Base-by-base conservation (phyloP, 371 early-diverging fungal species). In the Syncephalastrum contaminatum region DNA sequence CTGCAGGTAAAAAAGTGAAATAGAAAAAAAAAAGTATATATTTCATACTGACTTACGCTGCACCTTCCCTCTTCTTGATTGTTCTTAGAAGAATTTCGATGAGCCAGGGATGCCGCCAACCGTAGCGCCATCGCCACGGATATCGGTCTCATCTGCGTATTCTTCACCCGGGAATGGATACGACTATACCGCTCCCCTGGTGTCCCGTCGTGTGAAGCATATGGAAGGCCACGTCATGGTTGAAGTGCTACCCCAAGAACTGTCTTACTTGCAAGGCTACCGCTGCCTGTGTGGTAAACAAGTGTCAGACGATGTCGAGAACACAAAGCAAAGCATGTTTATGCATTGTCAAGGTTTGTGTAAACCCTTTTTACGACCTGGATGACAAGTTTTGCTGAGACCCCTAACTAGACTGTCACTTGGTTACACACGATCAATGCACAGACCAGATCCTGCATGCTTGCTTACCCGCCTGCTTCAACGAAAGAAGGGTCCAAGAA, bases 401-500 rank as follows among this genome's bases (percentile, higher is more conserved):
- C 36, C 36, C 7, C 10, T 30, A 30, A 44, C 72, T 18, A 72
- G 81, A 73, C 18, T 90, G 77, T 59, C 80, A 72, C 65, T 73
- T 78, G 42, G 77, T 66, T 25, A 74, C 73, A 49, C 92, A 75
- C 73, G 88, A 80, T 39, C 65, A 59, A 13, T 85, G 85, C 56
- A 54, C 76, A 8, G 74, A 77, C 8, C 75, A 85, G 39, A 69
- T 85, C 3, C 56, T 85, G 7, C 81, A 82, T 42, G 73, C 80
- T 7, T 85, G 85, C 56, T 67, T 80, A 16, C 83, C 85, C 19
- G 72, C 73, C 12, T 81, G 84, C 36, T 91, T 90, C 62, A 81
- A 89, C 55, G 91, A 91, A 56, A 62, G 73, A 21, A 87, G 85
- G 47, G 80, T 92, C 21, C 84, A 82, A 48, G 73, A 78, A 48